These are phyloP conservation scores for Chlamydomonas sphaeroides DNA, from an alignment of 139 green algal species.

Conservation along the genomic window DNA sequence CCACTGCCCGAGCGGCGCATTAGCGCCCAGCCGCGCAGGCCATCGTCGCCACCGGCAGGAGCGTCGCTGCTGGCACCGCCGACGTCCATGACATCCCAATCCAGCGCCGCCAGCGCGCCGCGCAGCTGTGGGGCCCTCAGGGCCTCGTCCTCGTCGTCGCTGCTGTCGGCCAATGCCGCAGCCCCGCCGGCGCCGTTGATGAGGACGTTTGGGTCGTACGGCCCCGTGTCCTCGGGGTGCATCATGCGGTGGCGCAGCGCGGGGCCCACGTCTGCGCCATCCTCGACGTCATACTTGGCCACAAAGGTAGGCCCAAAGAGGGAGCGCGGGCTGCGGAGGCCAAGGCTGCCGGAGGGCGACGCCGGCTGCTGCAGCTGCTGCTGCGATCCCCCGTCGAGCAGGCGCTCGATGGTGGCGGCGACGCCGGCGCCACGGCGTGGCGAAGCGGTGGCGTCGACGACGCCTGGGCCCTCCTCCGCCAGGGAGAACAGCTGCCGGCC, in stretches of 20 bases:
- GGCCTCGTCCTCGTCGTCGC: background rate
- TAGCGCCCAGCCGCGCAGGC: background rate
- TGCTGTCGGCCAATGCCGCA: background rate
- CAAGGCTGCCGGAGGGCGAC: no score
- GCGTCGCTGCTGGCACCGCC: background rate
- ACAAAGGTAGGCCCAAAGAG: background rate
- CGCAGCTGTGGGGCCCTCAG: no score
- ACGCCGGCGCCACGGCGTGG: no score
- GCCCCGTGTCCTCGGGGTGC: background rate
- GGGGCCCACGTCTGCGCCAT: constrained; percentile 10
- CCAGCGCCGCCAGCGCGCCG: no score
- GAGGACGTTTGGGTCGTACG: background rate
- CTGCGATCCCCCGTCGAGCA: no score
- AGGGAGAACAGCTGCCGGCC: background rate
- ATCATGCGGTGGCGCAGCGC: background rate
- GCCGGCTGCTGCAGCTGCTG: no score
- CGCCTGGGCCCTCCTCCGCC: background rate
- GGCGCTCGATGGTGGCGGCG: no score
- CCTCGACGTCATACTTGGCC: constrained; percentile 1
- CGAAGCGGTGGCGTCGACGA: no score
- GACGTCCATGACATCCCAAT: no score
- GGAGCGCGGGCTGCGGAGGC: background rate
- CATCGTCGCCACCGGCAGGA: no score
- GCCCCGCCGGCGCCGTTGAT: background rate
- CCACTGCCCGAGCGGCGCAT: background rate